Base-by-base conservation (phyloP, 2,329 filamentous ascomycete genomes). In the Dryadomyces sulphureus region DNA sequence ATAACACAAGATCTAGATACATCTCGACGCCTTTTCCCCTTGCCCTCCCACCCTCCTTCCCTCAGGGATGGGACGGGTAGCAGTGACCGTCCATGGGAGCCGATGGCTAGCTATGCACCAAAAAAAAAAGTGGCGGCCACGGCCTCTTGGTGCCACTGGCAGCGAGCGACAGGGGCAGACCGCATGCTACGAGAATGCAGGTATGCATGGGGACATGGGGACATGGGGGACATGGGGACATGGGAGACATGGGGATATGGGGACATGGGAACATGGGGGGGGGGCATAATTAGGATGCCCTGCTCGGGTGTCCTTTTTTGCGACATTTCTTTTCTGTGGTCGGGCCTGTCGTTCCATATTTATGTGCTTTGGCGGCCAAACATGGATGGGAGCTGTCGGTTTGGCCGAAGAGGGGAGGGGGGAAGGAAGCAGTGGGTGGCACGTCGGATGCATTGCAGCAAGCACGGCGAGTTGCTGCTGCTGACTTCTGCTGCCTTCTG, bases 1-100 rank as follows among this genome's bases (percentile, higher is more conserved):
- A 64, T 70, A 58, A 55, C 60, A 72, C 69, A 67, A 69, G 67
- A 72, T 72, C 68, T 68, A 55, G 53, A 56, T 35, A 58, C 16
- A 36, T 48, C 45, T 45, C 46, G 42, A 38, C 38, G 38, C 24
- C n/a, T 35, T 45, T 21, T 20, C 38, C 39, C 36, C 43, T 40
- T 40, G 47, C 49, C 49, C 47, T 48, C 41, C 41, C 47, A 38
- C 22, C 34, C 39, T 39, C 14, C 21, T 45, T 36, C 4, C 11
- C 41, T 22, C 20, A n/a, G 32, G 45, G 39, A 46, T 38, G 30
- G 38, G 38, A 42, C 35, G 45, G 32, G 39, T 45, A 36, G 17
- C 44, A 41, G 25, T 45, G 35, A 14, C 20, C 25, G n/a, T n/a
- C n/a, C n/a, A n/a, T n/a, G n/a, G n/a, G n/a, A n/a, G n/a, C 22